Percentiles rank a stretch among this genome's conserved stretches.
Evolutionary conservation across 305 asterid species (phyloP).

Genomic region (Fraxinus sp.): DNA sequence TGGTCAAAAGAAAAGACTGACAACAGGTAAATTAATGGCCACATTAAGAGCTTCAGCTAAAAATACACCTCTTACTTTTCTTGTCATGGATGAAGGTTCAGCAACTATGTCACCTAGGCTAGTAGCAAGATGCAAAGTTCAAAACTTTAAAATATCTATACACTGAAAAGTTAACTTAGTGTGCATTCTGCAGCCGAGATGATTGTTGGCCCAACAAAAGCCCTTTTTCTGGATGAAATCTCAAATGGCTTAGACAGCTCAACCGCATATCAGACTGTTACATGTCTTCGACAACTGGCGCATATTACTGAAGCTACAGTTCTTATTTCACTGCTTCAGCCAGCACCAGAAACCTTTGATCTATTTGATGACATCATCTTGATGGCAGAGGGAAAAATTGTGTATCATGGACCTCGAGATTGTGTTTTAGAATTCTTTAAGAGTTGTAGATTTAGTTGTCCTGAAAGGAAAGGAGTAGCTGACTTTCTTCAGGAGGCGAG

Average conservation of each 20-base stretch:
- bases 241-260: constrained; percentile 18
- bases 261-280: constrained; percentile 8
- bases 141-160: neutral
- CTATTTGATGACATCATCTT: constrained; percentile 22
- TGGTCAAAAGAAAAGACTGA: constrained; percentile 48
- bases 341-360: constrained; percentile 23
- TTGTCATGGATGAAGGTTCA: neutral
- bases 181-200: neutral
- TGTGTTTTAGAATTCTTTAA: constrained; percentile 15
- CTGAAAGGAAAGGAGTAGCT: constrained; percentile 10
- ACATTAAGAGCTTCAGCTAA: neutral
- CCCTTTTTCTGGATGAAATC: constrained; percentile 3
- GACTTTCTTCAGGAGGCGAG: constrained; percentile 6
- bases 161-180: neutral
- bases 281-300: constrained; percentile 6
- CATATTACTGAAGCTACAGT: constrained; percentile 11
- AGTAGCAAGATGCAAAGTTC: neutral
- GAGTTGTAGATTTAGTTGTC: constrained; percentile 20
- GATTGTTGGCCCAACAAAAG: constrained; percentile 15
- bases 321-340: constrained; percentile 11
- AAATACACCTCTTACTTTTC: neutral
- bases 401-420: constrained; percentile 23
- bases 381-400: constrained; percentile 22
- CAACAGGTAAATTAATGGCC: constrained; percentile 34
- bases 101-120: neutral